Conservation (phyloP, 1,284 basidiomycete genomes). For the Ceratobasidium papillatum region DNA sequence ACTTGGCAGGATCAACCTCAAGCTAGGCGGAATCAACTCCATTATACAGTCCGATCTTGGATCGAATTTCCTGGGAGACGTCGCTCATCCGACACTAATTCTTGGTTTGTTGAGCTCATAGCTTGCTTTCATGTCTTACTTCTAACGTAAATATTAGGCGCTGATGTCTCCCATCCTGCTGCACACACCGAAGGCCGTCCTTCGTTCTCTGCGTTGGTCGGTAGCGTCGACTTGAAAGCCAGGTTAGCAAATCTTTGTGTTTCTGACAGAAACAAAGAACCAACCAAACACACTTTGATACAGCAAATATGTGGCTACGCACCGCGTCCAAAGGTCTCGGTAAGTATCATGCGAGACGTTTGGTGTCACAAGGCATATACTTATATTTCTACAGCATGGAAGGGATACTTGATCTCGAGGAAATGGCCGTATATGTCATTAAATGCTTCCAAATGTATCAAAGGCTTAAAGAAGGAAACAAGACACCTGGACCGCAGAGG, state of each 20-base stretch:
- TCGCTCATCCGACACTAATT: constrained; percentile 73
- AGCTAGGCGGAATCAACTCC: constrained; percentile 79
- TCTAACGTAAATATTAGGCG: constrained; percentile 55
- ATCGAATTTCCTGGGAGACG: constrained; percentile 67
- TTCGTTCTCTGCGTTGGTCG: constrained; percentile 79
- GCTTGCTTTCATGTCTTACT: background rate
- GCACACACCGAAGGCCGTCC: constrained; percentile 75
- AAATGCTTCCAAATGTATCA: constrained; percentile 19
- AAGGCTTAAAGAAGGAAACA: constrained; percentile 1
- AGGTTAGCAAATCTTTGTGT: background rate
- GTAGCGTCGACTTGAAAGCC: constrained; percentile 68
- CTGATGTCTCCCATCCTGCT: constrained; percentile 80
- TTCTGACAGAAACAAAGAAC: background rate
- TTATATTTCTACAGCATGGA: constrained; percentile 3
- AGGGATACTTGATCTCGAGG: constrained; percentile 25
- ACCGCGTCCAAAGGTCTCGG: constrained; percentile 70
- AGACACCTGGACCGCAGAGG: constrained; percentile 14
- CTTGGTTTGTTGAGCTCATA: constrained; percentile 60
- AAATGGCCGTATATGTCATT: constrained; percentile 29
- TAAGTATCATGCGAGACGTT: constrained; percentile 65
- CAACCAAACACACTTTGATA: constrained; percentile 50
- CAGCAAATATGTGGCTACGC: constrained; percentile 64
- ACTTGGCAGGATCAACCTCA: constrained; percentile 72
- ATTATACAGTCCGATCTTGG: constrained; percentile 66
- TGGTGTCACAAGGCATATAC: background rate